Conservation (phyloP, 139 green algal genomes). For the Zygnema circumcarinatum region DNA sequence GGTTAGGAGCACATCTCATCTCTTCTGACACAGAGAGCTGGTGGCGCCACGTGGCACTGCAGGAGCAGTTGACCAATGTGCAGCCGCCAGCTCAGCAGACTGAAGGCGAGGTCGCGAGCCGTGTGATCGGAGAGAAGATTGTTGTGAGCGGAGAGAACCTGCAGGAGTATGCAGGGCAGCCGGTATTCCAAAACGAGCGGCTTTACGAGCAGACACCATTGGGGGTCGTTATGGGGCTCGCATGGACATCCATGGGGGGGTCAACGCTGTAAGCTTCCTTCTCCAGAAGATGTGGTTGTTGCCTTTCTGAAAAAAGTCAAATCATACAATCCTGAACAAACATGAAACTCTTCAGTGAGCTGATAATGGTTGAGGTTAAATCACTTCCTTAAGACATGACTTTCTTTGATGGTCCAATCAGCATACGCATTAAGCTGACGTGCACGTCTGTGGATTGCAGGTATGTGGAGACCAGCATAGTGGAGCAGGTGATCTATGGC, state of each 20-base stretch:
- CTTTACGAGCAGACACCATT: constrained; percentile 82
- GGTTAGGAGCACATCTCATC: no score
- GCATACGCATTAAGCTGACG: constrained; percentile 92
- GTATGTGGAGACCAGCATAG: constrained; percentile 63
- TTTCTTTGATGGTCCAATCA: constrained; percentile 92
- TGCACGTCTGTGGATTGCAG: no score
- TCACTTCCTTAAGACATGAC: no score
- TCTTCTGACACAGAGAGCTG: no score
- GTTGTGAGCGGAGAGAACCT: constrained; percentile 71
- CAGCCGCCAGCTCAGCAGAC: not conserved
- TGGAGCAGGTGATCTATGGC: constrained; percentile 66
- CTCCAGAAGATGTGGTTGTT: constrained; percentile 52
- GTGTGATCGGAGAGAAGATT: constrained; percentile 66
- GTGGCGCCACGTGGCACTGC: no score
- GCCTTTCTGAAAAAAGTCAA: not conserved
- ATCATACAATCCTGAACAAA: not conserved
- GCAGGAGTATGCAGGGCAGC: constrained; percentile 87
- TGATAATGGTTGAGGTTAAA: not conserved
- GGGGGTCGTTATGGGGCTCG: constrained; percentile 95
- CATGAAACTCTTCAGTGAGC: not conserved
- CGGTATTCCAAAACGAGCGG: constrained; percentile 85
- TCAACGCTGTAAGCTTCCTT: constrained; percentile 90
- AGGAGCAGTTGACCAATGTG: no score
- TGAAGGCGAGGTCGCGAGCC: not conserved
- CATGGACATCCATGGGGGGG: constrained; percentile 95